phyloP scores from a whole-genome alignment of 305 asterid genomes.

The Fraxinus sp. region DNA sequence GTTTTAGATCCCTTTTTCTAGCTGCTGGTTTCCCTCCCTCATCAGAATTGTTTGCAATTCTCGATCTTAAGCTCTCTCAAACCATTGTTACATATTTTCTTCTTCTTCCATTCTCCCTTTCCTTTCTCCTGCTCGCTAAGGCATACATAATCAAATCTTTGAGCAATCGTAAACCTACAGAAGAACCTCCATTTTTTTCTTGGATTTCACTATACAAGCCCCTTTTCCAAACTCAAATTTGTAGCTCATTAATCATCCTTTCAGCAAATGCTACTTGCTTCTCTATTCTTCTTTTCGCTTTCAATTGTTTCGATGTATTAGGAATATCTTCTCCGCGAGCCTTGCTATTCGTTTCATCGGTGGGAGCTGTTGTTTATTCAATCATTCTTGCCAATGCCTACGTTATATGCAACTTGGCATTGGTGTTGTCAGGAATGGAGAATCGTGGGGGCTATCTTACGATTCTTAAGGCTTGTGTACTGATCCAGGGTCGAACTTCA shows the following conservation, averaged over 20 bases:
- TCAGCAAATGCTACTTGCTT: conserved; percentile 57
- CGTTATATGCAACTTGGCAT: conserved; percentile 44
- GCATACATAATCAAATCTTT: conserved; percentile 38
- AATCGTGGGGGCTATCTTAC: conserved; percentile 39
- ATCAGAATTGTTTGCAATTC: conserved; percentile 43
- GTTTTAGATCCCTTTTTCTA: conserved; percentile 44
- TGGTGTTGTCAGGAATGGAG: conserved; percentile 45
- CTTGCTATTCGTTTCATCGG: conserved; percentile 34
- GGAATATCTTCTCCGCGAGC: conserved; percentile 36
- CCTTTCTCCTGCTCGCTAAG: conserved; percentile 66
- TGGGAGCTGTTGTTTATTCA: conserved; percentile 44
- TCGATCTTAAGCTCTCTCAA: conserved; percentile 59
- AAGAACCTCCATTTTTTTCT: conserved; percentile 19
- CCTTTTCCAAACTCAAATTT: conserved; percentile 52
- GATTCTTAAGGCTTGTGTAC: conserved; percentile 43
- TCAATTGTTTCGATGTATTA: conserved; percentile 36
- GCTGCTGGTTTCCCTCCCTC: conserved; percentile 69
- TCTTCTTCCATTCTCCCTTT: conserved; percentile 51
- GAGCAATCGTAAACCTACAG: conserved; percentile 11
- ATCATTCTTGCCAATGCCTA: conserved; percentile 51
- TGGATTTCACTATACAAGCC: conserved; percentile 34
- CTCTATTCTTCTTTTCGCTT: conserved; percentile 33
- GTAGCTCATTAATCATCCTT: conserved; percentile 43
- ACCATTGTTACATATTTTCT: conserved; percentile 49
- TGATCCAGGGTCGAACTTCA: conserved; percentile 46